A percentile compares a stretch with the other conserved stretches of the same genome.
Evolutionary conservation across 768 basidiomycete species (phyloP).

Genomic region (Rossbeevera mucosa): DNA sequence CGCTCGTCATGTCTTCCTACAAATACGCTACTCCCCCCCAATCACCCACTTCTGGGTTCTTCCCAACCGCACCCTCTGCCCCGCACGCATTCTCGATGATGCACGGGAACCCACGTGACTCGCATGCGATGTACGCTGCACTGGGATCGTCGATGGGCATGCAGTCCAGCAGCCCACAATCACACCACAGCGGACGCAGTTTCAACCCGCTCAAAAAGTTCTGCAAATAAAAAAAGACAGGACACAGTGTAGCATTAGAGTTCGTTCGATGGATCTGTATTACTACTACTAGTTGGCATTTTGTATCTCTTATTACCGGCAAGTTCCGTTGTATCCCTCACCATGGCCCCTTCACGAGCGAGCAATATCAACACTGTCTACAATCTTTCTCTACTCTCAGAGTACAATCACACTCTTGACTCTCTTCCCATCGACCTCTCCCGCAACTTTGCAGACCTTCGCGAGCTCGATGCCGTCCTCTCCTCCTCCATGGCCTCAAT

Average conservation of each 20-base stretch:
- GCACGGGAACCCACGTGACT: constrained; percentile 58
- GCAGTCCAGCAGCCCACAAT: constrained; percentile 22
- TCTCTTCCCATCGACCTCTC: constrained; percentile 92
- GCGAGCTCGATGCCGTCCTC: constrained; percentile 97
- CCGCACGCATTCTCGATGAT: constrained; percentile 56
- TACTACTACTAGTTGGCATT: constrained; percentile 11
- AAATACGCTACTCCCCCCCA: constrained; percentile 40
- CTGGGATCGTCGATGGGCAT: constrained; percentile 33
- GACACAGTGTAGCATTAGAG: too few relatives aligned
- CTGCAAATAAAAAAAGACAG: constrained; percentile 32
- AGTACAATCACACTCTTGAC: constrained; percentile 91
- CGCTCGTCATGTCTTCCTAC: constrained; percentile 40
- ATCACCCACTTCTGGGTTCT: constrained; percentile 57
- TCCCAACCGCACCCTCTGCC: constrained; percentile 49
- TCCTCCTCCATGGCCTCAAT: constrained; percentile 82
- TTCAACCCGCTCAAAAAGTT: constrained; percentile 34
- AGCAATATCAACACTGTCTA: constrained; percentile 45
- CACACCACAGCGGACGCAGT: constrained; percentile 21
- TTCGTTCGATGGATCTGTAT: too few relatives aligned
- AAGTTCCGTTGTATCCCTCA: constrained; percentile 18
- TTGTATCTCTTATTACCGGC: constrained; percentile 26
- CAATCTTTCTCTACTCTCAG: constrained; percentile 65
- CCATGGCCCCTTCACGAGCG: constrained; percentile 36
- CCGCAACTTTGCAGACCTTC: constrained; percentile 89
- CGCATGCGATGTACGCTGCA: constrained; percentile 55